Evolutionary conservation across 1,284 basidiomycete genomes (phyloP), one percentile per base, ranked within the genome.

Genomic region (Pyrrhoderma lamaoense): DNA sequence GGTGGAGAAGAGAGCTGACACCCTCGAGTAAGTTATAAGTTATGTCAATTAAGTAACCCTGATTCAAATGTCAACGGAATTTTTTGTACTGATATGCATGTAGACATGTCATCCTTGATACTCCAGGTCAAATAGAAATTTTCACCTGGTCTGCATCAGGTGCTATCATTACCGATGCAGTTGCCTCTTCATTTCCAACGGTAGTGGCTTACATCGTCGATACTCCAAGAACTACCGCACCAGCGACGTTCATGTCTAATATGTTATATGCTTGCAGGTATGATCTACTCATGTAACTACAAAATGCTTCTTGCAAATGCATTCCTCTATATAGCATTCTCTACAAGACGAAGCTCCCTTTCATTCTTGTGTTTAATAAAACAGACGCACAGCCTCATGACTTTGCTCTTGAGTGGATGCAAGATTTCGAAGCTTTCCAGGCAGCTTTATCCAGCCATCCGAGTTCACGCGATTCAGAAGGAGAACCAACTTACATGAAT

Each of bases 71-170:
- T 40, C 19, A 14, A 16, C 5, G n/a, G 38, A 16, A 16, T 5
- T 5, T 40, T 16, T 21, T 16, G 7, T 16, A 14, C 5, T 40
- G 38, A 37, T 22, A 42, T 9, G 22, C 3, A 48, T 22, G n/a
- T 60, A 95, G 93, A 61, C 86, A 98, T 70, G 80, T 99, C 52
- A 84, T 99, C 40, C 73, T 99, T 31, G 96, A 99, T 63, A 99
- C 96, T 0, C 96, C 96, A 2, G 96, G 96, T 4, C 96, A 99
- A 69, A 99, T 99, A 62, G 96, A 99, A 69, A 99, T 99, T 62
- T 99, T 99, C 64, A 99, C 96, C 42, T 99, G 96, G 96, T 97
- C 93, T 0, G 96, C 96, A 1, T 97, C 93, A 25, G 96, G 96
- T 2, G 86, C 94, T 2, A 99, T 99, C 65, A 97, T 99, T 61